Conservation (phyloP, 225 moss, liverwort and hornwort genomes). For the Sphagnum contortum region DNA sequence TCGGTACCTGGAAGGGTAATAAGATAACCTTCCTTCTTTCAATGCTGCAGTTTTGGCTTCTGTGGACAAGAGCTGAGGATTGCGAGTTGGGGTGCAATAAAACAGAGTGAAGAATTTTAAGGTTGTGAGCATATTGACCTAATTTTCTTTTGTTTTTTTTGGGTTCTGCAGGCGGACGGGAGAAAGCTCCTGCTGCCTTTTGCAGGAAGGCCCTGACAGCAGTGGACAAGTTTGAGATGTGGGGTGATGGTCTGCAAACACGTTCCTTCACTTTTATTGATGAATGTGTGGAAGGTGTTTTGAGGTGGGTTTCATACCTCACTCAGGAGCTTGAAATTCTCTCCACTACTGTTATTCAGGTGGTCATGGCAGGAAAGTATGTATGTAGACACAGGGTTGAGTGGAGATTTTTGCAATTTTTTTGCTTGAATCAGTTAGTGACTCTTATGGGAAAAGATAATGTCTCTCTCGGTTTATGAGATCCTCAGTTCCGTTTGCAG, state of each 20-base stretch:
- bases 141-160: too few relatives aligned
- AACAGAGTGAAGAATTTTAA: too few relatives aligned
- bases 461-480: not conserved
- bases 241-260: slow-evolving; percentile 86
- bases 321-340: not conserved
- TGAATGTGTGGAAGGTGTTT: slow-evolving; percentile 87
- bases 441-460: not conserved
- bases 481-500: slow-evolving; percentile 13
- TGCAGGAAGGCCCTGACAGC: slow-evolving; percentile 79
- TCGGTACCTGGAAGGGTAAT: slow-evolving; percentile 91
- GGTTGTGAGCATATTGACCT: too few relatives aligned
- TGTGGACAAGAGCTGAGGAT: not conserved
- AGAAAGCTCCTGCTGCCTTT: slow-evolving; percentile 88
- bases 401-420: not conserved
- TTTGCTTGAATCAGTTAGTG: not conserved
- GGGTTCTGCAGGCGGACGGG: slow-evolving; percentile 55
- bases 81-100: too few relatives aligned
- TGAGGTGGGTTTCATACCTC: slow-evolving; percentile 23
- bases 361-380: not conserved
- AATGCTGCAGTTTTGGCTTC: not conserved
- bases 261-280: slow-evolving; percentile 93
- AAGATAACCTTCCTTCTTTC: not conserved
- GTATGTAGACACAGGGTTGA: not conserved
- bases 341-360: not conserved
- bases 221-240: slow-evolving; percentile 70